Percentiles rank a stretch among this genome's conserved stretches.
phyloP scores from a whole-genome alignment of 2,329 filamentous ascomycete genomes.

The Pyricularia sp. region DNA sequence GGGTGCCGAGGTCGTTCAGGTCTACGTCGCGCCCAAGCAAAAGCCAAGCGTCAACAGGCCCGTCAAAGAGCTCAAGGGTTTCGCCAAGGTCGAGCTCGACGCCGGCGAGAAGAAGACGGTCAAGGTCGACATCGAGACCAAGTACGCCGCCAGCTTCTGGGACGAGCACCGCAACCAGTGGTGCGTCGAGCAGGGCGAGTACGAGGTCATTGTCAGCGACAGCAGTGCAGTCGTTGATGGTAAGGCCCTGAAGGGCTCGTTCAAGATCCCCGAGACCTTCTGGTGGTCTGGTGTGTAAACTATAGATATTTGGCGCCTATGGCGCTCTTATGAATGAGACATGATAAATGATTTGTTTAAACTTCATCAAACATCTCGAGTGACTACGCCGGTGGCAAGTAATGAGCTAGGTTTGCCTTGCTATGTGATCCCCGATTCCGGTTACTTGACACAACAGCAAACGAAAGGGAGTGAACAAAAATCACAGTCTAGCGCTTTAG shows the following conservation, averaged over 20 bases:
- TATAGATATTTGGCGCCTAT: neutral
- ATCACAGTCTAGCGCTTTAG: neutral
- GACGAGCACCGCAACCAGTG: slow-evolving; percentile 58
- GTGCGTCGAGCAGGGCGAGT: slow-evolving; percentile 56
- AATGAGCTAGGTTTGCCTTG: neutral
- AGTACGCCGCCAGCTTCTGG: slow-evolving; percentile 59
- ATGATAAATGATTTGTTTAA: neutral
- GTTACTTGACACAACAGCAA: neutral
- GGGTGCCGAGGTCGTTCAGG: slow-evolving; percentile 48
- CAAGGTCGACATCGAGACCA: slow-evolving; percentile 38
- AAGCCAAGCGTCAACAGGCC: slow-evolving; percentile 49
- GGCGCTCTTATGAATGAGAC: neutral
- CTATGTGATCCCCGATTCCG: neutral
- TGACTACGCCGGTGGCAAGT: neutral
- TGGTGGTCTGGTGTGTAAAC: slow-evolving; percentile 58
- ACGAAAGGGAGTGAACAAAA: neutral
- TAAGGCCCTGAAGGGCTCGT: slow-evolving; percentile 38
- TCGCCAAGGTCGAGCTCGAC: slow-evolving; percentile 40
- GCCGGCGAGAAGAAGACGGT: slow-evolving; percentile 1
- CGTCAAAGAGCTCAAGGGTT: slow-evolving; percentile 55
- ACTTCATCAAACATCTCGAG: neutral
- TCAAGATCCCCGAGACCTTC: slow-evolving; percentile 50
- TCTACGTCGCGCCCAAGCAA: slow-evolving; percentile 42
- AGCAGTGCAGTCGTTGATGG: slow-evolving; percentile 41
- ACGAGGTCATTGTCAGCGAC: slow-evolving; percentile 50